Evolutionary conservation across 1,284 basidiomycete genomes (phyloP), one percentile per base, ranked within the genome.

Genomic region (Heimioporus retisporus): DNA sequence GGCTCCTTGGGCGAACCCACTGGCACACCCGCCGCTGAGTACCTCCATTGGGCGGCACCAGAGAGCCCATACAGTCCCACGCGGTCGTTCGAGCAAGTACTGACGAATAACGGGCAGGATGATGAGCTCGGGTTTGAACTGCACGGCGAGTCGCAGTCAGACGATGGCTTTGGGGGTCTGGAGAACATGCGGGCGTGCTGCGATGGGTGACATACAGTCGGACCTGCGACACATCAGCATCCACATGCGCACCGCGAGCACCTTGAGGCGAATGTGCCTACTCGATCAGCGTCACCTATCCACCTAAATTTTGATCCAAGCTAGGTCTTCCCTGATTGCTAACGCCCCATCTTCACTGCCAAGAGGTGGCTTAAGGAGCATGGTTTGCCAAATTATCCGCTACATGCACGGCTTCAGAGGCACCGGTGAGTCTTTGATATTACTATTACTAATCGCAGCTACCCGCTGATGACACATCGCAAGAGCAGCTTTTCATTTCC

Each of bases 111-210:
- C 6, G 65, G 62, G 16, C 85, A 79, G 18, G 80, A 88, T 31
- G 87, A 87, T 1, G 90, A 92, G 10, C 86, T 95, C n/a, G 92
- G 95, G 73, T 95, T 94, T 72, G 90, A 93, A 75, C 83, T 93
- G 23, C 90, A 94, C 68, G 91, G 90, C 51, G 92, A 91, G 54
- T 87, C 87, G 25, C 83, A 91, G 73, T 92, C 90, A 14, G 94
- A 96, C 70, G 91, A 92, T 60, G 94, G 89, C 3, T 99, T 91
- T 77, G 97, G 99, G 74, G 97, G 96, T 0, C 77, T 99, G 57
- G 97, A 98, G 81, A 97, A 98, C 74, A 96, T 97, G 35, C 88
- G 96, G 44, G 96, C 96, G 3, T 98, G 96, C 80, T 98, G 96
- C 75, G 95, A 97, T 78, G 97, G 97, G 73, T 88, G 86, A 57